These are phyloP conservation scores for Aspergillus japonicus DNA, from an alignment of 2,329 filamentous ascomycete genomes.

Conservation along the genomic window DNA sequence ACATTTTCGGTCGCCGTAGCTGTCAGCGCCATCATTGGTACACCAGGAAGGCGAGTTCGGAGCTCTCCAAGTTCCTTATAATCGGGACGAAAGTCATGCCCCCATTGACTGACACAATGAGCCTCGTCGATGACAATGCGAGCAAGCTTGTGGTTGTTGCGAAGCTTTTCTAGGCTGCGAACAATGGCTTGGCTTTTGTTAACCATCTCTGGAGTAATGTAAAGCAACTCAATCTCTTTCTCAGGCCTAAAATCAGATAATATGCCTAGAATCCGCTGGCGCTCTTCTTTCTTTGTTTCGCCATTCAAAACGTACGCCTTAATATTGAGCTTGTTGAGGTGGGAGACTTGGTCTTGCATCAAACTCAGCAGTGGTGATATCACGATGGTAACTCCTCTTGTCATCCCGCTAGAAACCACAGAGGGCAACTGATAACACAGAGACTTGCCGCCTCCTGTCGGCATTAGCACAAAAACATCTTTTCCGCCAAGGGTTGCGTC, in stretches of 20 bases:
- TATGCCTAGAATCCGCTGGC: slow-evolving; percentile 63
- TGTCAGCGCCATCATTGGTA: slow-evolving; percentile 92
- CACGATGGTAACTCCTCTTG: slow-evolving; percentile 81
- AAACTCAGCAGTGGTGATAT: slow-evolving; percentile 92
- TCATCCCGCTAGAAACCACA: slow-evolving; percentile 75
- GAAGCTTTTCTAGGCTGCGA: slow-evolving; percentile 64
- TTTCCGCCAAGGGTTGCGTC: slow-evolving; percentile 85
- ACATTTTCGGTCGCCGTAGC: slow-evolving; percentile 94
- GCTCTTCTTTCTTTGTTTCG: slow-evolving; percentile 64
- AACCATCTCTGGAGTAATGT: slow-evolving; percentile 96
- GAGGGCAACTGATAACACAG: slow-evolving; percentile 95
- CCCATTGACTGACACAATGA: slow-evolving; percentile 99
- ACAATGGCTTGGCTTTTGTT: slow-evolving; percentile 73
- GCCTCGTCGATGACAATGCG: slow-evolving; percentile 96
- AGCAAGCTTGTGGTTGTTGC: slow-evolving; percentile 70
- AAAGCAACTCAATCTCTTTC: slow-evolving; percentile 78
- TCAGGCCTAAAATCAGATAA: slow-evolving; percentile 67
- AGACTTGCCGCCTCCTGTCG: slow-evolving; percentile 94
- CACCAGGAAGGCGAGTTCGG: slow-evolving; percentile 67
- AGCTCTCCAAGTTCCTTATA: slow-evolving; percentile 84
- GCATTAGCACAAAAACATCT: slow-evolving; percentile 95
- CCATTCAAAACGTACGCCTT: slow-evolving; percentile 80
- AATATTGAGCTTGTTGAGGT: slow-evolving; percentile 72
- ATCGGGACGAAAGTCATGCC: slow-evolving; percentile 94
- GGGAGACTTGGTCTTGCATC: slow-evolving; percentile 95